Base-by-base conservation (phyloP, 129 eudicot genomes). In the Pittosporum tobira region DNA sequence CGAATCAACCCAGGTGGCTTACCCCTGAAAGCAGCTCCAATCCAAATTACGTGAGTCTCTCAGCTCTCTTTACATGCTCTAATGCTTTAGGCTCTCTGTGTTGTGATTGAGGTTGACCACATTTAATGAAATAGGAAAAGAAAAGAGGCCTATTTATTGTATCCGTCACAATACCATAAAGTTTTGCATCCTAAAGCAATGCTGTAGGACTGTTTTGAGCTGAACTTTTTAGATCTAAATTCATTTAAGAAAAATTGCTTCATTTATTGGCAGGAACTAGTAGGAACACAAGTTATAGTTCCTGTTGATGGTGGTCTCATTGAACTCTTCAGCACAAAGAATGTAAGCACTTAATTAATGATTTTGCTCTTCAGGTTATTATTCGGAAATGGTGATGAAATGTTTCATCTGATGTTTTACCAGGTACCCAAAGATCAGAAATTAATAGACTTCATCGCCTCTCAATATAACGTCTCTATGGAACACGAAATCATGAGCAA, bases 211-310 rank as follows among this genome's bases (percentile, higher is more conserved):
- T 40, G 46, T 10, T 27, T 25, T 25, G 36, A 24, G 15, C 36
- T 50, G 56, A 1, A 13, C 14, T 10, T 40, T 12, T 38, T 38
- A 7, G 8, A 9, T 7, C 8, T 38, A 38, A 38, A 38, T 7
- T 55, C 19, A 1, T 25, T 38, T 0, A 7, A 9, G n/a, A n/a
- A n/a, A n/a, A n/a, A n/a, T n/a, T n/a, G 2, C 44, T 38, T 12
- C 6, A 7, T 12, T 0, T 58, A 24, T 36, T 72, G 48, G 50
- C 81, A 88, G 96, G 79, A 81, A 53, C 21, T 40, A 11, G 25
- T 19, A 62, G 86, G 80, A 59, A 85, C 97, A 37, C 93, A 80
- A 48, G 97, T 89, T 55, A 51, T 89, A 44, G 69, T 89, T 69
- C 95, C 97, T 14, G 86, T 85, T 21, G 53, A 44, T 48, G 78